These are phyloP conservation scores for Xylariaceae sp. DNA, from an alignment of 2,329 filamentous ascomycete species.

Conservation along the genomic window DNA sequence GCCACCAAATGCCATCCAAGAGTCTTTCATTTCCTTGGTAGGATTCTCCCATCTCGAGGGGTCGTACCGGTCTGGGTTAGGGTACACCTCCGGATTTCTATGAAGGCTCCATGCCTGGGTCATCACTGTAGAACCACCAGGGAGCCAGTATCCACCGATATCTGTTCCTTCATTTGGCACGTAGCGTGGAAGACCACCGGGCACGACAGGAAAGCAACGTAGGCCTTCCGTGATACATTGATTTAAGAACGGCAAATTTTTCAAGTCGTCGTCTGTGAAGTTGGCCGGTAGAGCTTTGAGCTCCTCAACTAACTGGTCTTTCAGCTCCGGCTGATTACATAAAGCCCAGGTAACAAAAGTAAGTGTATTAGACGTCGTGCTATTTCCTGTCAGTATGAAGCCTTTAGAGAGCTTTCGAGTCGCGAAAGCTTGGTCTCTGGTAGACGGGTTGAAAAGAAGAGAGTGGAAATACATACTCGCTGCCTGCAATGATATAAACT, in stretches of 20 bases:
- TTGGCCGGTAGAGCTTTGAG: conserved; percentile 43
- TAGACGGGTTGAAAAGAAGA: conserved; percentile 27
- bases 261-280: conserved; percentile 44
- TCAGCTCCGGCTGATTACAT: conserved; percentile 41
- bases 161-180: conserved; percentile 49
- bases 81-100: conserved; percentile 49
- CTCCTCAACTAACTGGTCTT: conserved; percentile 44
- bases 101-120: conserved; percentile 57
- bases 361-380: conserved; percentile 58
- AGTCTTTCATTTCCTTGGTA: conserved; percentile 51
- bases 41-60: conserved; percentile 48
- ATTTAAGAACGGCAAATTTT: conserved; percentile 49
- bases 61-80: conserved; percentile 46
- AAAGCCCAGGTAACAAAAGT: conserved; percentile 56
- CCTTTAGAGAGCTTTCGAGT: no score
- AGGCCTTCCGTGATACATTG: conserved; percentile 54
- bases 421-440: no score
- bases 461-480: conserved; percentile 15
- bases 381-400: conserved; percentile 47
- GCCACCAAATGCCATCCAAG: conserved; percentile 59
- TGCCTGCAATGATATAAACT: conserved; percentile 51
- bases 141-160: conserved; percentile 49
- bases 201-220: conserved; percentile 51
- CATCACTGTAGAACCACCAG: conserved; percentile 47
- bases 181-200: conserved; percentile 48